Base-by-base conservation (phyloP, 345 rosid species). In the Rhodamnia rubescens region DNA sequence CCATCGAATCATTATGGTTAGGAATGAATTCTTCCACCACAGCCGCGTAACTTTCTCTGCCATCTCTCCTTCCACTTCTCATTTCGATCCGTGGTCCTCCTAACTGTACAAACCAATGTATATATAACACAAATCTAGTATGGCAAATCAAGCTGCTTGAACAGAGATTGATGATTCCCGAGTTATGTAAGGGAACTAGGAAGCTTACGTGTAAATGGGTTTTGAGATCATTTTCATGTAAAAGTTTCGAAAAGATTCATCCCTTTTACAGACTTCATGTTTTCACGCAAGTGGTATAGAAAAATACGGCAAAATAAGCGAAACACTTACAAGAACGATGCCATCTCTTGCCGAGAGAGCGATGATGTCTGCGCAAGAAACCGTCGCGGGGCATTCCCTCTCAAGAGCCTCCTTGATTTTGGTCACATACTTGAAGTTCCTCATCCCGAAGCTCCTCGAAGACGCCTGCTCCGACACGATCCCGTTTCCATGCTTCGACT, bases 301-400 rank as follows among this genome's bases (percentile, higher is more conserved):
- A 36, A 53, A 24, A 51, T 11, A 44, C 8, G 9, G 3, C 26
- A 2, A 27, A 36, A 40, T 21, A 7, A 32, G 15, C 14, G 24
- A 47, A 16, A 11, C 44, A 87, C 86, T 15, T 61, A 96, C 98
- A 93, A 94, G 87, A 85, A 91, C 92, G 29, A 93, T 90, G 74
- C 98, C 98, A 81, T 95, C 99, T 92, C 96, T 87, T 4, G 97
- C 98, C 1, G 98, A 94, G 78, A 97, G 96, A 81, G 98, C 91
- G 3, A 97, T 92, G 53, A 93, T 89, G 85, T 95, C 97, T 52
- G 98, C 98, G 54, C 98, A 97, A 42, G 98, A 95, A 83, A 97
- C 99, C 1, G 93, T 94, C n/a, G 20, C 0, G 6, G 97, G 97
- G 87, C 98, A 95, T 82, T 90, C 96, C 83, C 81, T 83, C 88